phyloP scores from a whole-genome alignment of 139 green algal genomes.

The Yamagishiella unicocca region DNA sequence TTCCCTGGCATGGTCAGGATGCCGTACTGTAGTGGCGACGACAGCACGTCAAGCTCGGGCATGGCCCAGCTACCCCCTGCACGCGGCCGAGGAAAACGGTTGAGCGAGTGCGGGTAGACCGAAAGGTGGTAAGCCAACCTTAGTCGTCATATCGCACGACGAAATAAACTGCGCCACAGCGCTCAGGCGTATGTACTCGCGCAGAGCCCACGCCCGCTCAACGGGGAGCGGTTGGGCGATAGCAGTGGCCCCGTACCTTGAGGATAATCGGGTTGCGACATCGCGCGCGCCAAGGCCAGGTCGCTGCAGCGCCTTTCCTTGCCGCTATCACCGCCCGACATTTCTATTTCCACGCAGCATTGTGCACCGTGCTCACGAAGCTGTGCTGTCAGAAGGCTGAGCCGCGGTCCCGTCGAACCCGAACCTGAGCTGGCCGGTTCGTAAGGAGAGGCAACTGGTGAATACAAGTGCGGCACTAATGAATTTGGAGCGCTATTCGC shows the following conservation, averaged over 20 bases:
- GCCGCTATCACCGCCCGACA: too few species aligned
- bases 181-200: background rate
- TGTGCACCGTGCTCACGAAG: constrained; percentile 4
- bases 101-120: background rate
- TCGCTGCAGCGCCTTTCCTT: too few species aligned
- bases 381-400: background rate
- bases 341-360: too few species aligned
- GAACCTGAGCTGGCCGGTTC: background rate
- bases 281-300: too few species aligned
- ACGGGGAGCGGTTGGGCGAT: background rate
- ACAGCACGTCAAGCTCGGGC: background rate
- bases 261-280: background rate
- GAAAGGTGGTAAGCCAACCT: background rate
- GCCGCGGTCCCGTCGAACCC: background rate
- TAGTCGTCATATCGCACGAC: background rate
- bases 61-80: background rate
- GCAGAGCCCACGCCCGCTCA: too few species aligned
- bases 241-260: background rate
- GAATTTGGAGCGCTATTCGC: background rate
- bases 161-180: background rate
- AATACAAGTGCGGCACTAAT: background rate
- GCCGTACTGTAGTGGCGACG: background rate
- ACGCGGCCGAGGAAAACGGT: background rate
- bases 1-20: background rate
- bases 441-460: background rate